phyloP scores from a whole-genome alignment of 805 yeast genomes.

The Teunomyces cretensis region DNA sequence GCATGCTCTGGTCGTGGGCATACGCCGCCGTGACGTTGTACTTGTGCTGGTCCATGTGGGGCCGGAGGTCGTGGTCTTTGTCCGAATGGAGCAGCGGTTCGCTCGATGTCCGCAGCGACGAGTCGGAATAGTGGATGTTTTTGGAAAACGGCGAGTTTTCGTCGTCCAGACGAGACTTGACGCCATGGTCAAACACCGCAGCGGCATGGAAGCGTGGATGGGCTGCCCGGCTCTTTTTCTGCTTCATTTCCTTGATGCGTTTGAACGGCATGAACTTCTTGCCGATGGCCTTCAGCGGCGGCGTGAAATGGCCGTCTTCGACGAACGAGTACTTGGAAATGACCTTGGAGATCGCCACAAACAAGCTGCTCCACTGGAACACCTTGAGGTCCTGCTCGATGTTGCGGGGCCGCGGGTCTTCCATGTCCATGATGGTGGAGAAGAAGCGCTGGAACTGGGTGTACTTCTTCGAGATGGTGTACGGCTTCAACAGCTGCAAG shows the following conservation, averaged over 20 bases:
- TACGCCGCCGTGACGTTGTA: neutral
- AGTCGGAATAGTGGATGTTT: too few species aligned
- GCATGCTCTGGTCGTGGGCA: neutral
- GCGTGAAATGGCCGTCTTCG: constrained; percentile 2
- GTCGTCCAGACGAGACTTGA: neutral
- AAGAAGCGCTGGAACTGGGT: constrained; percentile 23
- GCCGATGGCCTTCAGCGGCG: neutral
- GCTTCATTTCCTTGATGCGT: constrained; percentile 1
- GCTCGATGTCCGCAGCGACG: neutral
- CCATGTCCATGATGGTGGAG: constrained; percentile 55
- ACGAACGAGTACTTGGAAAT: constrained; percentile 50
- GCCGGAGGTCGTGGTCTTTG: too few species aligned
- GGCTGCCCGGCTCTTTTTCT: neutral
- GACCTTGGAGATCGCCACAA: constrained; percentile 55
- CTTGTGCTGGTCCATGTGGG: too few species aligned
- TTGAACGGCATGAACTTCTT: constrained; percentile 1
- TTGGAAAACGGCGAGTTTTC: neutral
- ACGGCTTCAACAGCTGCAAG: constrained; percentile 61
- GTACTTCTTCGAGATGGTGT: constrained; percentile 53
- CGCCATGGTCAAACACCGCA: neutral
- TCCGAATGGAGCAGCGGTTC: neutral
- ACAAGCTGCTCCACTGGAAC: constrained; percentile 56
- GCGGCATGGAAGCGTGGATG: neutral
- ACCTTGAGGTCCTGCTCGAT: constrained; percentile 73
- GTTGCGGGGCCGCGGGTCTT: constrained; percentile 64